A percentile compares a stretch with the other conserved stretches of the same genome.
phyloP scores from a whole-genome alignment of 306 rosid species.

The Cucurbita argyrosperma region DNA sequence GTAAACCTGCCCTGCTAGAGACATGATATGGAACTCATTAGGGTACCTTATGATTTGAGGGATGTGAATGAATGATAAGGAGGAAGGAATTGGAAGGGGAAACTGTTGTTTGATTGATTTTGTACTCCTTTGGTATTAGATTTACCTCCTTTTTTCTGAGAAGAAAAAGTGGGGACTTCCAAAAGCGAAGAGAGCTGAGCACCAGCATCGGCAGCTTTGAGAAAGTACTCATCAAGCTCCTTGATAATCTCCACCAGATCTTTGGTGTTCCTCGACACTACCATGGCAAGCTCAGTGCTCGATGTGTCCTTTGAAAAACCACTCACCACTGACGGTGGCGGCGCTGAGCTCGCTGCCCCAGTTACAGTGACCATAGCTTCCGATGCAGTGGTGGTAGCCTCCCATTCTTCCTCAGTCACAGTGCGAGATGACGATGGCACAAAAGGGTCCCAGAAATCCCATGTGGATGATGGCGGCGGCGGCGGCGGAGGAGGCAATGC shows the following conservation, averaged over 20 bases:
- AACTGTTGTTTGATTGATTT: not conserved
- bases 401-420: conserved; percentile 78
- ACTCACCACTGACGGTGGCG: conserved; percentile 44
- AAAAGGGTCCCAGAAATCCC: conserved; percentile 99
- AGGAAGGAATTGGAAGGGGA: not conserved
- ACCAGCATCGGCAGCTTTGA: conserved; percentile 84
- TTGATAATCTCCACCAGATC: conserved; percentile 74
- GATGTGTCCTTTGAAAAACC: conserved; percentile 45
- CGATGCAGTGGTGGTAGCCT: conserved; percentile 43
- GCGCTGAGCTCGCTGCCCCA: conserved; percentile 35
- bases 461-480: conserved; percentile 52
- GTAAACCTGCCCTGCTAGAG: conserved; percentile 45
- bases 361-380: conserved; percentile 37
- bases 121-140: not conserved
- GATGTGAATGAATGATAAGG: not conserved
- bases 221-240: conserved; percentile 86
- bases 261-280: conserved; percentile 58
- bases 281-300: conserved; percentile 67
- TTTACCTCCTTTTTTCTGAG: conserved; percentile 51
- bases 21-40: not conserved
- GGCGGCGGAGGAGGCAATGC: conserved; percentile 48
- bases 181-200: conserved; percentile 49
- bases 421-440: conserved; percentile 41
- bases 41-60: not conserved
- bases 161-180: conserved; percentile 62